phyloP scores from a whole-genome alignment of 176 grass and related monocot genomes.

The Carex parvula region DNA sequence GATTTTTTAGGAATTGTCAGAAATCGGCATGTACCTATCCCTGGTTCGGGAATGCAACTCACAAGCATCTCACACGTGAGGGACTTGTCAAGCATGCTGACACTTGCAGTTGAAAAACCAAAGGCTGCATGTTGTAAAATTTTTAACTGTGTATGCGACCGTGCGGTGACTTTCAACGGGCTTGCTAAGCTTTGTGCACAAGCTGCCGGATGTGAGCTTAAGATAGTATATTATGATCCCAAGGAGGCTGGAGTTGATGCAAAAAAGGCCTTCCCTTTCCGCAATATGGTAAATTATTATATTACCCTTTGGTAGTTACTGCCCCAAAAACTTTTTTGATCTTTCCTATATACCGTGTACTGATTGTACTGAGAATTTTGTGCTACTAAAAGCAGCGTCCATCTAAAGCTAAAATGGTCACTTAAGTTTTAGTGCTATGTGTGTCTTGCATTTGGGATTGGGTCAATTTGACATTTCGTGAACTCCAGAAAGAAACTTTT shows the following conservation, averaged over 20 bases:
- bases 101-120: constrained; percentile 56
- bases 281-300: constrained; percentile 61
- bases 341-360: neutral
- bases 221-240: constrained; percentile 73
- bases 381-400: neutral
- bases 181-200: constrained; percentile 67
- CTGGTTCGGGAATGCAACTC: constrained; percentile 86
- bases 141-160: constrained; percentile 86
- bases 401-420: neutral
- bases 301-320: neutral
- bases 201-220: constrained; percentile 38
- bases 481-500: neutral
- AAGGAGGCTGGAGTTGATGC: constrained; percentile 57
- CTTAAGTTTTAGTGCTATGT: neutral
- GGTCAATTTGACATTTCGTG: neutral
- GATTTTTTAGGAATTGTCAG: constrained; percentile 63
- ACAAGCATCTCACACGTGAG: constrained; percentile 75
- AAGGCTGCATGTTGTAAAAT: constrained; percentile 41
- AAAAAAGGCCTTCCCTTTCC: constrained; percentile 87
- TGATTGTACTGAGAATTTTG: neutral
- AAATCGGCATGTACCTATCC: constrained; percentile 64
- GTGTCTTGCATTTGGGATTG: neutral
- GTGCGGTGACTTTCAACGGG: constrained; percentile 78
- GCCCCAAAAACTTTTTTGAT: neutral
- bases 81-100: constrained; percentile 75